Conservation (phyloP, 352 stramenopile species). For the Pythium pyrilobum region DNA sequence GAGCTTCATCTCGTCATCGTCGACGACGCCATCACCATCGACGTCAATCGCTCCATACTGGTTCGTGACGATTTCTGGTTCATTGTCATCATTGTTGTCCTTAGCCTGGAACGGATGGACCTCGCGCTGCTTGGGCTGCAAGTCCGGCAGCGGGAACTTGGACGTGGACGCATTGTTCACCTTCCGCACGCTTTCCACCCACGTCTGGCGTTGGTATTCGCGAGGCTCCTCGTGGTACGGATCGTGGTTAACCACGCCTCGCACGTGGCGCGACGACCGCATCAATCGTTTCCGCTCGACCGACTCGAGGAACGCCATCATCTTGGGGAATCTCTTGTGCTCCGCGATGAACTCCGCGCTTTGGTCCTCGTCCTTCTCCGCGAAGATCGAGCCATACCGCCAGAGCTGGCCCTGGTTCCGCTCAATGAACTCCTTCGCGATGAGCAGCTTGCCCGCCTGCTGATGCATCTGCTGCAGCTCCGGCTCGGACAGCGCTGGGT, state of each 20-base stretch:
- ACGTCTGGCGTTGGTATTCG: slow-evolving; percentile 32
- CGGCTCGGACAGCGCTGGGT: slow-evolving; percentile 13
- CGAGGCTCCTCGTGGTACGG: slow-evolving; percentile 1
- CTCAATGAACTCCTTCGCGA: slow-evolving; percentile 67
- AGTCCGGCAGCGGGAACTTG: slow-evolving; percentile 39
- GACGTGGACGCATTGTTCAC: slow-evolving; percentile 33
- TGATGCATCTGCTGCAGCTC: slow-evolving; percentile 47
- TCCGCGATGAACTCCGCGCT: slow-evolving; percentile 53
- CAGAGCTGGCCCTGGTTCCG: slow-evolving; percentile 60
- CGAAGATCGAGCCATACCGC: slow-evolving; percentile 63
- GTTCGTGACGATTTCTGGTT: slow-evolving; percentile 29
- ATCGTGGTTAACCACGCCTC: slow-evolving; percentile 17
- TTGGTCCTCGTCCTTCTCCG: slow-evolving; percentile 49
- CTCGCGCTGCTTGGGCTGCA: slow-evolving; percentile 36
- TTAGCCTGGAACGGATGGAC: slow-evolving; percentile 13
- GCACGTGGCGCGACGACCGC: slow-evolving; percentile 48
- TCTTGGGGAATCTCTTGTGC: slow-evolving; percentile 64
- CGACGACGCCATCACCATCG: slow-evolving; percentile 53
- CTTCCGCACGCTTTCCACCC: slow-evolving; percentile 59
- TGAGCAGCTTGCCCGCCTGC: slow-evolving; percentile 43
- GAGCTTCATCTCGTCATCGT: slow-evolving; percentile 61
- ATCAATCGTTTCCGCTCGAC: slow-evolving; percentile 54
- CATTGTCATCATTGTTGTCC: slow-evolving; percentile 6
- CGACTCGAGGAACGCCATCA: slow-evolving; percentile 56
- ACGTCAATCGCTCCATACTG: slow-evolving; percentile 51